Percentiles rank a stretch among this genome's conserved stretches.
phyloP scores from a whole-genome alignment of 2,329 filamentous ascomycete species.

The Neopestalotiopsis sp. region DNA sequence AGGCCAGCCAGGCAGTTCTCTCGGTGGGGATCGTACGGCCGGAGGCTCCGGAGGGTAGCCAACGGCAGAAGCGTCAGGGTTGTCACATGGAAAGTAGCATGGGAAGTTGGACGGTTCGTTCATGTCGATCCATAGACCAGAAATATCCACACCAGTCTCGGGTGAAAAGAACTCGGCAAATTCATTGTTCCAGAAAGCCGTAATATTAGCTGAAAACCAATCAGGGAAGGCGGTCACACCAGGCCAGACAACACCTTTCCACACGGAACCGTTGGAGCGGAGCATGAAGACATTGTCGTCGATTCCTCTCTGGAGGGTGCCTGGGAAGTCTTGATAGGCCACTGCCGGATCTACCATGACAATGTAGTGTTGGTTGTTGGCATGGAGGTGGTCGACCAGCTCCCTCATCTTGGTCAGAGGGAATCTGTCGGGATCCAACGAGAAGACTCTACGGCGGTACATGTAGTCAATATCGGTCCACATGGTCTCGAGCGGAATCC shows the following conservation, averaged over 20 bases:
- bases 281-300: constrained; percentile 52
- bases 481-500: constrained; percentile 73
- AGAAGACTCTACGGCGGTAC: constrained; percentile 64
- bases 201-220: constrained; percentile 73
- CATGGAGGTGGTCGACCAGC: constrained; percentile 70
- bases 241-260: constrained; percentile 77
- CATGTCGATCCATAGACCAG: constrained; percentile 81
- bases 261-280: constrained; percentile 60
- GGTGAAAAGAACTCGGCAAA: constrained; percentile 69
- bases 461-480: constrained; percentile 72
- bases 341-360: constrained; percentile 79
- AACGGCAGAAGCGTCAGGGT: constrained; percentile 45
- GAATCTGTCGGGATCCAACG: constrained; percentile 68
- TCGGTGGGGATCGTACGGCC: constrained; percentile 66
- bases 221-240: constrained; percentile 76
- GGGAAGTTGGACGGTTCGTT: constrained; percentile 57
- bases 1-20: constrained; percentile 73
- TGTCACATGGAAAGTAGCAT: constrained; percentile 60
- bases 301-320: constrained; percentile 46
- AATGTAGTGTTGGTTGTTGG: constrained; percentile 71
- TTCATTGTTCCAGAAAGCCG: constrained; percentile 73
- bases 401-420: constrained; percentile 67
- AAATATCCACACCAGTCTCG: constrained; percentile 72
- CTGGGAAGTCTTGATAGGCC: constrained; percentile 53
- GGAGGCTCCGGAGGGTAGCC: constrained; percentile 67